Evolutionary conservation across 768 basidiomycete species (phyloP), one percentile per base, ranked within the genome.

Genomic region (Exidia glandulosa): DNA sequence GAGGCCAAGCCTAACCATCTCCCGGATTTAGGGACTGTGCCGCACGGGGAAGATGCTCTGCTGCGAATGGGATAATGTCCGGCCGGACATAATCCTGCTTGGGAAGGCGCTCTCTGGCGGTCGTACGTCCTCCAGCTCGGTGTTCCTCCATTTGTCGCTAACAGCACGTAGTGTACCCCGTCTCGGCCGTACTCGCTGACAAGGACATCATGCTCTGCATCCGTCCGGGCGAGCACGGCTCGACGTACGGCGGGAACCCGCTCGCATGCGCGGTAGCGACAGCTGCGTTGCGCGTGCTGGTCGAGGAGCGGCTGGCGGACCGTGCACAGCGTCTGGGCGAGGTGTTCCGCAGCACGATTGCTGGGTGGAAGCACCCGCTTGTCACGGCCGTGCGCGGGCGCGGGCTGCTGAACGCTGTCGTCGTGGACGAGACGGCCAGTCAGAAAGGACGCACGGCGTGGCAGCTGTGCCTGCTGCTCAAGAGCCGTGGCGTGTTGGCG

Each of bases 81-180:
- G 88, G 64, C 94, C 96, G 30, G 96, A 99, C 69, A 81, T 99
- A 57, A 77, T 98, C 31, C 81, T 95, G 14, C 82, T 99, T 57
- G 96, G 96, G 52, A 99, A 99, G 74, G 96, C 96, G 0, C 82
- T 99, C 6, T 95, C 94, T 3, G 95, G 96, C 30, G 96, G 96
- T 71, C 80, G 91, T 92, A 57, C 65, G 85, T 76, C n/a, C 41
- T 32, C 37, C 57, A 47, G 56, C 33, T 57, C 12, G 12, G 30
- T 48, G 29, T 13, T 32, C 23, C 13, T 57, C 57, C 14, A 32
- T 19, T 1, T 29, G 45, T 16, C 23, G 23, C 37, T 29, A 23
- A 52, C n/a, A 14, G 29, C 48, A 57, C 16, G 56, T 63, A 91
- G 90, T 97, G 61, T 97, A 96, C 71, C 95, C 96, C 48, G 94